Base-by-base conservation (phyloP, 2,329 filamentous ascomycete genomes). In the Xylogone sp. region DNA sequence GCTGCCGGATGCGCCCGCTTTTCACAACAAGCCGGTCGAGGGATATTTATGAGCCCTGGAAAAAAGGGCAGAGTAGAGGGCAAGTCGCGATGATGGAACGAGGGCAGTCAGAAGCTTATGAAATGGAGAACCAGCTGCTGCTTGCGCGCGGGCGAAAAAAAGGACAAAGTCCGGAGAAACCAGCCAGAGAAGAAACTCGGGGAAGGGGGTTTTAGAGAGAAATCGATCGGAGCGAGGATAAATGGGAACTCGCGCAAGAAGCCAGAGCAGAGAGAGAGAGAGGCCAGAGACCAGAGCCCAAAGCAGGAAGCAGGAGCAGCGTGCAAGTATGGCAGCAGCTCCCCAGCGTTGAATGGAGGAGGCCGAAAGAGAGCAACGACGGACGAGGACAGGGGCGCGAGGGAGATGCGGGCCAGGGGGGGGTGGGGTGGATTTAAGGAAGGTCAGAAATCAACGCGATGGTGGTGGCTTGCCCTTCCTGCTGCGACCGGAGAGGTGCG, bases 151-250 rank as follows among this genome's bases (percentile, higher is more conserved):
- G 24, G 24, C 24, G 24, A 6, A 6, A 10, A 43, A 45, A 43
- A 45, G 31, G 49, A 47, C n/a, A n/a, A n/a, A n/a, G n/a, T 34
- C 54, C 56, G 59, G 61, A 62, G 53, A 58, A 60, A 52, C 59
- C 8, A 31, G 43, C 31, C 56, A 52, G 50, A 10, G 19, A 29
- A 18, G 48, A 55, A 59, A 59, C 31, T 45, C 43, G 51, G 56
- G 42, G 29, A 48, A 50, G 48, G 48, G 48, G 24, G 24, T 27
- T 16, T 13, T 7, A 13, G 34, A 39, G 45, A 55, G 27, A 55
- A 50, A 60, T 46, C 54, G 62, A 63, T 65, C 63, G 50, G 60
- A 64, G 59, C 60, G 59, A 65, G 62, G 62, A 60, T 60, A 55
- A 58, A 58, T 39, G 34, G 8, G 34, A 9, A 16, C 34, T 42